Conservation (phyloP, 1,284 basidiomycete species). For the Rhodofomes roseus region DNA sequence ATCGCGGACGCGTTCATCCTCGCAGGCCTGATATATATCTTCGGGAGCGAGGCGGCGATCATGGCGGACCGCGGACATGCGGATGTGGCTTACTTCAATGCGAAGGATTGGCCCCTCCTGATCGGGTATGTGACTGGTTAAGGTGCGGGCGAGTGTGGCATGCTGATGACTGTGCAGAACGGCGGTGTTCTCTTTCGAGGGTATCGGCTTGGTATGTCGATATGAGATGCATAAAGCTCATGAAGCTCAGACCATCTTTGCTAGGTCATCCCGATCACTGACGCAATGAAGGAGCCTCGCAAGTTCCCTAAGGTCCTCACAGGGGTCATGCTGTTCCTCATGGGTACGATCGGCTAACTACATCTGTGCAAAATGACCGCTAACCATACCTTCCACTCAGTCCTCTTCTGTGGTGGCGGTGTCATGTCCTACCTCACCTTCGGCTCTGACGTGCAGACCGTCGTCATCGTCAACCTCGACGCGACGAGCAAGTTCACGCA, state of each 20-base stretch:
- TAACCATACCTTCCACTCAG: slow-evolving; percentile 28
- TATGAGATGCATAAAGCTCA: background rate
- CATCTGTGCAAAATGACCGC: background rate
- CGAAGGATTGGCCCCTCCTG: slow-evolving; percentile 85
- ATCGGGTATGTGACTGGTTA: slow-evolving; percentile 62
- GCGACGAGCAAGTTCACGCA: slow-evolving; percentile 86
- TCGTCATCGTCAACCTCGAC: slow-evolving; percentile 94
- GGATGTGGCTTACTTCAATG: slow-evolving; percentile 88
- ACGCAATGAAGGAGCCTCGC: slow-evolving; percentile 92
- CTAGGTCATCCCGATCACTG: slow-evolving; percentile 91
- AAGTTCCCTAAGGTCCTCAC: slow-evolving; percentile 90
- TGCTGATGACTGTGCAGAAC: slow-evolving; percentile 49
- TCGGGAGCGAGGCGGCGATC: slow-evolving; percentile 71
- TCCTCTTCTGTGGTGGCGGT: slow-evolving; percentile 90
- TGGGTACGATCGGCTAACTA: slow-evolving; percentile 38
- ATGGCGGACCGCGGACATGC: slow-evolving; percentile 70
- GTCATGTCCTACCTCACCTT: slow-evolving; percentile 88
- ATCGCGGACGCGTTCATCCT: slow-evolving; percentile 96
- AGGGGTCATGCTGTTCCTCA: slow-evolving; percentile 85
- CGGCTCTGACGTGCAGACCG: slow-evolving; percentile 86
- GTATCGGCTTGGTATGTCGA: slow-evolving; percentile 82
- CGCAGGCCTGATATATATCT: slow-evolving; percentile 85
- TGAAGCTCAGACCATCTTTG: slow-evolving; percentile 1
- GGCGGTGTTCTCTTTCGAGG: slow-evolving; percentile 98
- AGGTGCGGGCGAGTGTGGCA: background rate